A percentile compares a stretch with the other conserved stretches of the same genome.
phyloP scores from a whole-genome alignment of 257 asterid species.

The Euphrasia confusa region DNA sequence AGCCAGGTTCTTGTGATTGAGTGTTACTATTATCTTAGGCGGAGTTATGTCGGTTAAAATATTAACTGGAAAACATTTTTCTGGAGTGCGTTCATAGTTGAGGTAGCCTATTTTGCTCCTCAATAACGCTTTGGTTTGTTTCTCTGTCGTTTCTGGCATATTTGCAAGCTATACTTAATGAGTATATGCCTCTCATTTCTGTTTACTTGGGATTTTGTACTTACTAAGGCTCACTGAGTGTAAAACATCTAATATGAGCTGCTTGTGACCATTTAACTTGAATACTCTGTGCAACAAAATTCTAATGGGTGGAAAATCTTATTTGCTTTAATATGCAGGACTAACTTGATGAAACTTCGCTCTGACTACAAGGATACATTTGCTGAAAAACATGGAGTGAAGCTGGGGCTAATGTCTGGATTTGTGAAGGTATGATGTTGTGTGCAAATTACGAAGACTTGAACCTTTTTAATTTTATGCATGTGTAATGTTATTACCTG shows the following conservation, averaged over 20 bases:
- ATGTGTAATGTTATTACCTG: slow-evolving; percentile 10
- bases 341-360: slow-evolving; percentile 93
- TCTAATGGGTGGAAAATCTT: slow-evolving; percentile 8
- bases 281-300: slow-evolving; percentile 3
- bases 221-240: slow-evolving; percentile 15
- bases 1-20: neutral
- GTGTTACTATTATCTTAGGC: neutral
- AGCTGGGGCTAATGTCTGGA: slow-evolving; percentile 93
- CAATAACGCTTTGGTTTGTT: slow-evolving; percentile 5
- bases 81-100: neutral
- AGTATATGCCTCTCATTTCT: neutral
- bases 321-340: slow-evolving; percentile 46
- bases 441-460: neutral
- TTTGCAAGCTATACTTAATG: neutral
- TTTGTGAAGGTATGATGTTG: slow-evolving; percentile 63
- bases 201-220: neutral
- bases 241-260: slow-evolving; percentile 6
- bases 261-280: slow-evolving; percentile 9
- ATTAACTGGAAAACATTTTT: neutral
- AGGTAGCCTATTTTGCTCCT: neutral
- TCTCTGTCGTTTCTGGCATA: slow-evolving; percentile 5
- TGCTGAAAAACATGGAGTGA: slow-evolving; percentile 93
- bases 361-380: slow-evolving; percentile 94
- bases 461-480: neutral
- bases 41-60: neutral